Conservation (phyloP, 495 filamentous ascomycete species). For the Achaetomiella virescens region DNA sequence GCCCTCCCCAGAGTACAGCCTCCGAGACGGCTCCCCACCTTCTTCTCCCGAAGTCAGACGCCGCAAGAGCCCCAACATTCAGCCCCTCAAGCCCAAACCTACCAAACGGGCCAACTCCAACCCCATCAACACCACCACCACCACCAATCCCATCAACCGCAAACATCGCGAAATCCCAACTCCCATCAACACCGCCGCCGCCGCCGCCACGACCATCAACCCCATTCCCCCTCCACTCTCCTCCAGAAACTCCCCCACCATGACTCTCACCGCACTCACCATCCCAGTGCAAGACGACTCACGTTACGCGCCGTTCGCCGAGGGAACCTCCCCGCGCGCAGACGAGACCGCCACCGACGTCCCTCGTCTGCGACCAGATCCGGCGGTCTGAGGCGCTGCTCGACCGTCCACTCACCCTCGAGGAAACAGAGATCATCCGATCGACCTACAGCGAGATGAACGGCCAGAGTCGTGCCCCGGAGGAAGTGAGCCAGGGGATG, state of each 20-base stretch:
- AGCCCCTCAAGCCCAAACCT: too few species aligned
- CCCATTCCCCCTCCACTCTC: too few species aligned
- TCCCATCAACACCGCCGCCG: too few species aligned
- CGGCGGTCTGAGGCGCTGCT: not conserved
- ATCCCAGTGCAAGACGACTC: not conserved
- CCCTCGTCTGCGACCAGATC: constrained; percentile 1
- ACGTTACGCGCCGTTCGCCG: not conserved
- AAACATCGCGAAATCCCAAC: too few species aligned
- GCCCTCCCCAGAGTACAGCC: too few species aligned
- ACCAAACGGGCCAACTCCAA: too few species aligned
- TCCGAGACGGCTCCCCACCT: too few species aligned
- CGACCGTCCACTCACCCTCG: not conserved
- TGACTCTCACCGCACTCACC: not conserved
- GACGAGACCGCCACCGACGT: not conserved
- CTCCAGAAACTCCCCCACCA: not conserved
- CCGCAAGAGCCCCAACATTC: too few species aligned
- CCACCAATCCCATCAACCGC: too few species aligned
- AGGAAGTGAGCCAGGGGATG: not conserved
- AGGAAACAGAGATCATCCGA: not conserved
- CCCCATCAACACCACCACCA: too few species aligned
- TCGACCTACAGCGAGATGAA: not conserved
- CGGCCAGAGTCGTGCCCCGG: not conserved
- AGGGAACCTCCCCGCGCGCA: not conserved
- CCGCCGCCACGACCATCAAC: too few species aligned
- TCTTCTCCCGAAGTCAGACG: too few species aligned